Evolutionary conservation across 805 yeast species (phyloP), one percentile per base, ranked within the genome.

Genomic region (Sporopachydermia quercuum): DNA sequence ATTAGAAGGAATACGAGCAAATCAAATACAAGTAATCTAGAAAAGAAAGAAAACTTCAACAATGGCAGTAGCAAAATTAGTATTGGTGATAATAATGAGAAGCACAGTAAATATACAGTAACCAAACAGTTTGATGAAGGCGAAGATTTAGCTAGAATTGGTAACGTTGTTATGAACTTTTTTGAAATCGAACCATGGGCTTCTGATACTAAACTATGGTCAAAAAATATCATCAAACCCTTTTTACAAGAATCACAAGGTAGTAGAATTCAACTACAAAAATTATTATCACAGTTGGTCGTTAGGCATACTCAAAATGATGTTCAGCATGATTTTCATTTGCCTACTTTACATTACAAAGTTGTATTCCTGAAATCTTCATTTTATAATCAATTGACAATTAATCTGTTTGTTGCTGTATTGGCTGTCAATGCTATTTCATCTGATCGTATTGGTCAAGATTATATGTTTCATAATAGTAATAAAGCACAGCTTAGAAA

Each of bases 371-470:
- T 78, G n/a, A 58, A 64, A 39, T 85, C 86, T 0, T 74, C 84
- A 0, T 68, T 58, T 46, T 77, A 74, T 45, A 78, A 78, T 50
- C 71, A 63, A 47, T 45, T 78, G 6, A 68, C 84, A 0, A 62
- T 78, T 15, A 78, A 78, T 50, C 55, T 78, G 5, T 78, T 78
- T 49, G 68, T 73, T 4, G 72, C 83, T 0, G 82, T 78, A 1
- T 57, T 78, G 36, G 82, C 84, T 1, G 74, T 76, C 2, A 78
- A 78, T 59, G 83, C 86, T 0, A 79, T 78, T 2, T 72, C 84
- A 3, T 77, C 85, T 0, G 84, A 78, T 49, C 56, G 85, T 38
- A 65, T 62, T 3, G 87, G 71, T 46, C 62, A 66, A 16, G 86
- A 78, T 53, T 78, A 75, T 53, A 76, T 78, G 83, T 78, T 78